phyloP scores from a whole-genome alignment of 2,329 filamentous ascomycete species.

The Pyrenochaeta sp. region DNA sequence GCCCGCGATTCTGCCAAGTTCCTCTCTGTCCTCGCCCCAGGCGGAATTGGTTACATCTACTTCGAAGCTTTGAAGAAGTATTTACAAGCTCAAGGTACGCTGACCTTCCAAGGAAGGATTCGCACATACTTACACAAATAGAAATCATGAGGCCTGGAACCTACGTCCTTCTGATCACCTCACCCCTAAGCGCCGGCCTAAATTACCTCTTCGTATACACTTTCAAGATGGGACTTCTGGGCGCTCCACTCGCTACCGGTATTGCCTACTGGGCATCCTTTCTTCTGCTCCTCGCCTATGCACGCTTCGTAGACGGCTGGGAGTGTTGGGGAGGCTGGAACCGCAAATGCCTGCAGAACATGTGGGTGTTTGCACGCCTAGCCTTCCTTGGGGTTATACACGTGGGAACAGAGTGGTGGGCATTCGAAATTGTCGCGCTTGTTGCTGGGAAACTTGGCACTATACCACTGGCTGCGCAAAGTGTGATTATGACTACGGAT shows the following conservation, averaged over 20 bases:
- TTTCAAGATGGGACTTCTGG: constrained; percentile 74
- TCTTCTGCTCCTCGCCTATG: constrained; percentile 75
- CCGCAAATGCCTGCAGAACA: constrained; percentile 69
- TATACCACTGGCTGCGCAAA: constrained; percentile 80
- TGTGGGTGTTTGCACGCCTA: constrained; percentile 75
- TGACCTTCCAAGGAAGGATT: rapidly evolving
- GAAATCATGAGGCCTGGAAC: constrained; percentile 72
- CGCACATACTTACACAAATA: constrained; percentile 34
- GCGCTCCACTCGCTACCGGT: constrained; percentile 82
- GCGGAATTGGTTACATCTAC: constrained; percentile 85
- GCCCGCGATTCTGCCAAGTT: constrained; percentile 78
- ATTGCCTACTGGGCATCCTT: constrained; percentile 90
- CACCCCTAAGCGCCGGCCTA: constrained; percentile 65
- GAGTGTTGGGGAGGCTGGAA: constrained; percentile 83
- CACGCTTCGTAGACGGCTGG: constrained; percentile 73
- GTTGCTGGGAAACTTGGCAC: constrained; percentile 83
- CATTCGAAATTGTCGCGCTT: constrained; percentile 88
- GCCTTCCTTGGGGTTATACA: constrained; percentile 81
- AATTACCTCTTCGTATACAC: constrained; percentile 77
- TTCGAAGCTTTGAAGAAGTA: constrained; percentile 79
- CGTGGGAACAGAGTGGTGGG: constrained; percentile 94
- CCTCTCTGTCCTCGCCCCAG: constrained; percentile 76
- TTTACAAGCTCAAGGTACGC: constrained; percentile 64
- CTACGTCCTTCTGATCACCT: constrained; percentile 68
- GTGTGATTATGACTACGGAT: constrained; percentile 89